Percentiles rank a stretch among this genome's conserved stretches.
These are phyloP conservation scores for Cyclocybe cylindracea DNA, from an alignment of 768 basidiomycete species.

Conservation along the genomic window DNA sequence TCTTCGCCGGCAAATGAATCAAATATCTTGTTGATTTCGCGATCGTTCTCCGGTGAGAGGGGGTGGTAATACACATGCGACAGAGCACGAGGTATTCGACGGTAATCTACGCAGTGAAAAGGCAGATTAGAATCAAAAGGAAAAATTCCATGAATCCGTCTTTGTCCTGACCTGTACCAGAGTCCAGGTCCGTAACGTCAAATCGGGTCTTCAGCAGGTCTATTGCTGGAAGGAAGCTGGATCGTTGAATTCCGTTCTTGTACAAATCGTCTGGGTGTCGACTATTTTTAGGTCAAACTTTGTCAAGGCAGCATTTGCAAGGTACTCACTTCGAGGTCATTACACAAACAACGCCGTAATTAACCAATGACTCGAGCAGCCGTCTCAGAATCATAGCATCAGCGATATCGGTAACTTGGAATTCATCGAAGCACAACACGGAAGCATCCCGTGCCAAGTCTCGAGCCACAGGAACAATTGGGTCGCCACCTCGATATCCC, in stretches of 20 bases:
- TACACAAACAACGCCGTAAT: constrained; percentile 89
- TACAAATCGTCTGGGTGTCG: constrained; percentile 97
- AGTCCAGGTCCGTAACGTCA: constrained; percentile 89
- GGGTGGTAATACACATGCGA: constrained; percentile 94
- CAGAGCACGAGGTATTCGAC: constrained; percentile 89
- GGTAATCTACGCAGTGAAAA: constrained; percentile 67
- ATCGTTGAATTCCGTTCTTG: constrained; percentile 97
- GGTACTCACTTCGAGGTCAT: constrained; percentile 92
- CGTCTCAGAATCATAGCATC: constrained; percentile 97
- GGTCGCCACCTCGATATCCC: constrained; percentile 73
- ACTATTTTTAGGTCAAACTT: constrained; percentile 41
- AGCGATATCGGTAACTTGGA: constrained; percentile 97
- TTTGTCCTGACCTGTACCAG: constrained; percentile 76
- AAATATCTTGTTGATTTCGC: constrained; percentile 86
- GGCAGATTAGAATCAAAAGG: neutral
- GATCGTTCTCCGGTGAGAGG: constrained; percentile 58
- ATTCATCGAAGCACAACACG: constrained; percentile 96
- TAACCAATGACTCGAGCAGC: constrained; percentile 82
- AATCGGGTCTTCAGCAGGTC: constrained; percentile 88
- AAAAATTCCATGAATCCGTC: constrained; percentile 1
- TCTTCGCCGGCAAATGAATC: constrained; percentile 59
- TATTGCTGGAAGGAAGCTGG: constrained; percentile 93
- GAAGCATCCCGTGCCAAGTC: constrained; percentile 83
- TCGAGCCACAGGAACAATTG: constrained; percentile 83
- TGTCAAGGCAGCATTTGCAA: neutral